These are phyloP conservation scores for Arctostaphylos glauca DNA, from an alignment of 148 eudicot genomes.

Conservation along the genomic window DNA sequence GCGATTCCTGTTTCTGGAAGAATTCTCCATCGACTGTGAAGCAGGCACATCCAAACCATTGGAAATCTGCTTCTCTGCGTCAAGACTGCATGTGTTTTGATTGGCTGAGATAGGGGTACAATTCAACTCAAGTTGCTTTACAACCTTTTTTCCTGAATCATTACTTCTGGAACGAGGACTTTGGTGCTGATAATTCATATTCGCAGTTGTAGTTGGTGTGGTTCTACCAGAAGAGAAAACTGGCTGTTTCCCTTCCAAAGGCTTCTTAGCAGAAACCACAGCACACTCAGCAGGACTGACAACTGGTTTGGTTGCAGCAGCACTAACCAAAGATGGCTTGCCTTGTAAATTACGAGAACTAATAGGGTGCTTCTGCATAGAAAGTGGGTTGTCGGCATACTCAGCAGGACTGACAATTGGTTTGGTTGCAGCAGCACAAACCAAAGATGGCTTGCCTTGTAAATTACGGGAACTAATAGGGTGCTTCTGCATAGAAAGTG, in stretches of 20 bases:
- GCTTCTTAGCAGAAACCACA: slow-evolving; percentile 26
- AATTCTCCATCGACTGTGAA: slow-evolving; percentile 29
- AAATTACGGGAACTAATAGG: slow-evolving; percentile 13
- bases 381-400: slow-evolving; percentile 1
- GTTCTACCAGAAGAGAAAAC: slow-evolving; percentile 33
- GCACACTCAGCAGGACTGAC: slow-evolving; percentile 21
- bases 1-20: slow-evolving; percentile 30
- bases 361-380: slow-evolving; percentile 22
- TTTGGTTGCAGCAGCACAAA: slow-evolving; percentile 13
- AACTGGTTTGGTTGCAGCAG: background rate
- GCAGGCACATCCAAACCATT: slow-evolving; percentile 19
- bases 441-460: slow-evolving; percentile 24
- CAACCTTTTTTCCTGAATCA: slow-evolving; percentile 35
- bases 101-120: slow-evolving; percentile 41
- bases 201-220: slow-evolving; percentile 24
- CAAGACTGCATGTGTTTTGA: slow-evolving; percentile 31
- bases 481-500: slow-evolving; percentile 24
- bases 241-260: slow-evolving; percentile 32
- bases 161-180: slow-evolving; percentile 35
- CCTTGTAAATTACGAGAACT: slow-evolving; percentile 17
- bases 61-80: slow-evolving; percentile 29
- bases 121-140: slow-evolving; percentile 52
- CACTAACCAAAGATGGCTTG: slow-evolving; percentile 25
- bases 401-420: slow-evolving; percentile 2
- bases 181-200: slow-evolving; percentile 32